phyloP scores from a whole-genome alignment of 257 asterid genomes.

The Capsicum baccatum region DNA sequence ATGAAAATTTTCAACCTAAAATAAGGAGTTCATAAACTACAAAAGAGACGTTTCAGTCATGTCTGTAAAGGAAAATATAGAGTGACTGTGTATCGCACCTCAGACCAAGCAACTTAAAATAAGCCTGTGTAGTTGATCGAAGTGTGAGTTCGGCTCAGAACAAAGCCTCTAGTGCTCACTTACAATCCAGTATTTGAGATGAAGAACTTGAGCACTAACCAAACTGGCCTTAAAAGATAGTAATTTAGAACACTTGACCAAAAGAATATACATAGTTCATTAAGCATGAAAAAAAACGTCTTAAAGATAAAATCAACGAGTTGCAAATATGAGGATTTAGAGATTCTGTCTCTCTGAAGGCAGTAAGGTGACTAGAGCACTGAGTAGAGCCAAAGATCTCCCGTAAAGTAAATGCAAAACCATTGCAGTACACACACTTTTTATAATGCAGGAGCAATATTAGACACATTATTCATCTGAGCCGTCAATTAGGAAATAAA shows the following conservation, averaged over 20 bases:
- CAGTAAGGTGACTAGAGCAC: conserved; percentile 25
- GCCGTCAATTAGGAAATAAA: conserved; percentile 21
- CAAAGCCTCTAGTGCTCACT: background rate
- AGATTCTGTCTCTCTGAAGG: conserved; percentile 1
- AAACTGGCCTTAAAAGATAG: background rate
- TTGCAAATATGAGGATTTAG: background rate
- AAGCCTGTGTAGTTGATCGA: background rate
- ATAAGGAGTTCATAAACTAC: background rate
- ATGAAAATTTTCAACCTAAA: conserved; percentile 5
- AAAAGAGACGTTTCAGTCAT: background rate
- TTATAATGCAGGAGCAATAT: background rate
- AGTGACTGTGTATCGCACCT: background rate
- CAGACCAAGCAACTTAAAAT: conserved; percentile 10
- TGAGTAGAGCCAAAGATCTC: conserved; percentile 6
- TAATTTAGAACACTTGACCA: background rate
- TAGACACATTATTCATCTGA: conserved; percentile 5
- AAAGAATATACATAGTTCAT: background rate
- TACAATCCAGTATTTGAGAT: conserved; percentile 19
- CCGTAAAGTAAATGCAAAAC: background rate
- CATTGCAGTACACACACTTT: background rate
- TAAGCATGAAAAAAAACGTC: background rate
- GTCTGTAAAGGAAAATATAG: background rate
- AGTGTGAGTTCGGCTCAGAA: background rate
- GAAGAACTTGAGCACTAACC: conserved; percentile 18
- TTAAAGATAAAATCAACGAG: background rate